Percentiles rank a stretch among this genome's conserved stretches.
These are phyloP conservation scores for Nicotiana undulata DNA, from an alignment of 257 asterid genomes.

Conservation along the genomic window DNA sequence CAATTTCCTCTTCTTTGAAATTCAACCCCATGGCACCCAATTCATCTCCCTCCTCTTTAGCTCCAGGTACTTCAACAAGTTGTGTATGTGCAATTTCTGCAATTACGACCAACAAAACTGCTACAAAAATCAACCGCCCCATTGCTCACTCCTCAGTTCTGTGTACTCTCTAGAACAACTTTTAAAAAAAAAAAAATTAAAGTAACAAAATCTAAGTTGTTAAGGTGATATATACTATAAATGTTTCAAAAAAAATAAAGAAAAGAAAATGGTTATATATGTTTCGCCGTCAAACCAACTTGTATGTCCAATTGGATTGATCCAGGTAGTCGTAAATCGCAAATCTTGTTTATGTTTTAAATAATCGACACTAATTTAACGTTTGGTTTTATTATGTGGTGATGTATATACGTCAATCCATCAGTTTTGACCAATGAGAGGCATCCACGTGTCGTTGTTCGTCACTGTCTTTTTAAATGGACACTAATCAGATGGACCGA, in stretches of 20 bases:
- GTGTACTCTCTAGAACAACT: background rate
- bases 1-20: slow-evolving; percentile 34
- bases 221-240: no score
- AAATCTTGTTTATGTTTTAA: background rate
- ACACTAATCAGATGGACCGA: background rate
- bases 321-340: background rate
- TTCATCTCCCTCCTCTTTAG: slow-evolving; percentile 48
- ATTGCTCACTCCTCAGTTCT: background rate
- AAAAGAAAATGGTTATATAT: background rate
- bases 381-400: no score
- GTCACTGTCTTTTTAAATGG: background rate
- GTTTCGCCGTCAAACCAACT: background rate
- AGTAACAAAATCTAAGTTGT: background rate
- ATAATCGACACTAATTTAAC: no score
- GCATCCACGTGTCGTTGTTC: background rate
- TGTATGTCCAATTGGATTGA: background rate
- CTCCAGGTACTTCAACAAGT: slow-evolving; percentile 33
- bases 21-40: slow-evolving; percentile 12
- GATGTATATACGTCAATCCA: background rate
- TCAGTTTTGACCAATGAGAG: background rate
- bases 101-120: background rate
- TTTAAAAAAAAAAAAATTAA: no score
- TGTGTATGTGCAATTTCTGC: slow-evolving; percentile 7
- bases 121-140: slow-evolving; percentile 10
- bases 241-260: background rate